These are phyloP conservation scores for Cucumis hystrix DNA, from an alignment of 306 rosid genomes.

Conservation along the genomic window DNA sequence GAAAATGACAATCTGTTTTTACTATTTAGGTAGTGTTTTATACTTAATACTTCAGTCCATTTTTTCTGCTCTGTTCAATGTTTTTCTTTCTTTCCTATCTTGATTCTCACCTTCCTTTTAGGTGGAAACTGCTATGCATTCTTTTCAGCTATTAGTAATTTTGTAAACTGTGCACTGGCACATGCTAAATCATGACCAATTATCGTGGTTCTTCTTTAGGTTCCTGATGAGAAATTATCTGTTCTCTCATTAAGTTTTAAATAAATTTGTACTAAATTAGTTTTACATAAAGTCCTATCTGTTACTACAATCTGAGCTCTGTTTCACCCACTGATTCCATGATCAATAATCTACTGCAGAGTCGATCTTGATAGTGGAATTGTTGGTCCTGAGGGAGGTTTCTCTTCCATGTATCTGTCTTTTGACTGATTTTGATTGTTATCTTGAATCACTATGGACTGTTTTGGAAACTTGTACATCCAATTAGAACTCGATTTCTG, in stretches of 20 bases:
- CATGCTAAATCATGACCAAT: neutral
- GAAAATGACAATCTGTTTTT: neutral
- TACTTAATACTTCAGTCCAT: neutral
- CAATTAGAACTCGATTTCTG: neutral
- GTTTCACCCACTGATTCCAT: neutral
- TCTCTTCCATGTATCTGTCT: neutral
- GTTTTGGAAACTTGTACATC: neutral
- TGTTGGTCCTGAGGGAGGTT: neutral
- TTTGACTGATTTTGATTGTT: neutral
- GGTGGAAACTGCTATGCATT: neutral
- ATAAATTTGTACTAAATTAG: neutral
- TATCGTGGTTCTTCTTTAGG: neutral
- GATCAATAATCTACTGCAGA: neutral
- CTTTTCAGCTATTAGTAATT: neutral
- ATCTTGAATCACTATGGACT: neutral
- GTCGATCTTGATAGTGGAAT: neutral
- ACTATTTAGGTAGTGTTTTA: neutral
- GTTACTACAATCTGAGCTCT: neutral
- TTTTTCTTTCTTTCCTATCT: neutral
- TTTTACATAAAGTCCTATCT: neutral
- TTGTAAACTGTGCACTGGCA: neutral
- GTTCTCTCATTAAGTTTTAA: neutral
- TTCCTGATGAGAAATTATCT: neutral
- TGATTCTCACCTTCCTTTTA: neutral
- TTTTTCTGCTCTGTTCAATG: neutral